Evolutionary conservation across 345 rosid species (phyloP).

Genomic region (Salix koriyanagi): DNA sequence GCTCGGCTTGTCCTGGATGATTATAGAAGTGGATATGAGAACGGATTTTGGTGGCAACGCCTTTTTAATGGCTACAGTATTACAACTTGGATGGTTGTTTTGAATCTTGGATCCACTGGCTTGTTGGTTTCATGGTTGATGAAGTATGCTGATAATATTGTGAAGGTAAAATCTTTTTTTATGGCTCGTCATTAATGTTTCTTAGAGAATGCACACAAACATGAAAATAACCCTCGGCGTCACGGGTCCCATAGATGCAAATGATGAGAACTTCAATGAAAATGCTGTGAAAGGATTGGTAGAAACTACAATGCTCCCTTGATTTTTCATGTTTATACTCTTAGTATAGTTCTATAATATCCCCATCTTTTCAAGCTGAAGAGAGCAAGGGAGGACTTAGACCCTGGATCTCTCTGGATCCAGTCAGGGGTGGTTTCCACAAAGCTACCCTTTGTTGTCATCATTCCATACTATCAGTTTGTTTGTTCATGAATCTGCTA

Average conservation of each 20-base stretch:
- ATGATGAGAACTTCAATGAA: background rate
- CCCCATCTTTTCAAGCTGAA: background rate
- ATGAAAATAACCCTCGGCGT: background rate
- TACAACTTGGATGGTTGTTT: conserved; percentile 80
- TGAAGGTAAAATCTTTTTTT: conserved; percentile 51
- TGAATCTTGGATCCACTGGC: conserved; percentile 80
- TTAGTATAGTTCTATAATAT: background rate
- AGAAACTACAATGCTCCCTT: background rate
- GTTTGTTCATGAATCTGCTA: background rate
- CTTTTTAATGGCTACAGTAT: conserved; percentile 69
- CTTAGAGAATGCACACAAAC: background rate
- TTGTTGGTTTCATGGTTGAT: conserved; percentile 83
- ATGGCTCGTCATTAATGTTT: background rate
- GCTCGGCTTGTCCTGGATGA: conserved; percentile 79
- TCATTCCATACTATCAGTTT: background rate
- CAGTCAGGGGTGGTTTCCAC: background rate
- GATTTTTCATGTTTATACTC: background rate
- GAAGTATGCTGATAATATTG: conserved; percentile 92
- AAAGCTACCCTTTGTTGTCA: background rate
- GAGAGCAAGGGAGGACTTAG: background rate
- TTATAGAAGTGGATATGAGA: conserved; percentile 80
- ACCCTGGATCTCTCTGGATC: background rate
- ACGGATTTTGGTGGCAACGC: conserved; percentile 91
- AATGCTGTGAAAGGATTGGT: background rate
- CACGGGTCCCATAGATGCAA: background rate